Evolutionary conservation across 192 early-diverging fungal genomes (phyloP), one percentile per base, ranked within the genome.

Genomic region (Entomortierella lignicola): DNA sequence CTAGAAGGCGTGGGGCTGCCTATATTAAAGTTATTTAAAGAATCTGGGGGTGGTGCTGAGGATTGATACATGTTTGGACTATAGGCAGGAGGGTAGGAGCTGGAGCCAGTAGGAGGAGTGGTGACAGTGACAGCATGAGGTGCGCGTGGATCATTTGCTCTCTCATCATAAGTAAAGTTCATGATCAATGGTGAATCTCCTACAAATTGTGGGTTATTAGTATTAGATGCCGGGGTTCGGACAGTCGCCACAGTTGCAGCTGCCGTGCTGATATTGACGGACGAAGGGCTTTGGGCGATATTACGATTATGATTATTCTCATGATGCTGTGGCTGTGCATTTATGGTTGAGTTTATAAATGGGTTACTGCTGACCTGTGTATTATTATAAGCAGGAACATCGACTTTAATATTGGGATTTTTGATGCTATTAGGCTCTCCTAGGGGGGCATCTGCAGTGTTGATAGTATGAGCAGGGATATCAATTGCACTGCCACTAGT

Each of bases 281-380:
- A 32, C 30, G 31, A 34, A 17, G 32, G 39, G 26, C n/a, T 11
- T 7, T 7, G 34, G 34, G 34, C 34, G n/a, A n/a, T n/a, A n/a
- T n/a, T n/a, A n/a, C n/a, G n/a, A n/a, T n/a, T n/a, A n/a, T n/a
- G n/a, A n/a, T n/a, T n/a, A n/a, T n/a, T n/a, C n/a, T n/a, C n/a
- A n/a, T n/a, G n/a, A 7, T 37, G 34, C 10, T 61, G 60, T 47
- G 44, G 44, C 42, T 61, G 60, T 61, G 44, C 44, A 50, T 54
- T 27, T 6, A 54, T 27, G 52, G 34, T 10, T 37, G n/a, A n/a
- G n/a, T n/a, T n/a, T n/a, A 52, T n/a, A 52, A 6, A 21, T 52
- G 23, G 12, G 50, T 21, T 52, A 5, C 7, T 52, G 50, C n/a
- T n/a, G n/a, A n/a, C n/a, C n/a, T n/a, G n/a, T n/a, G n/a, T n/a